phyloP scores from a whole-genome alignment of 345 rosid genomes.

The Geranium brycei region DNA sequence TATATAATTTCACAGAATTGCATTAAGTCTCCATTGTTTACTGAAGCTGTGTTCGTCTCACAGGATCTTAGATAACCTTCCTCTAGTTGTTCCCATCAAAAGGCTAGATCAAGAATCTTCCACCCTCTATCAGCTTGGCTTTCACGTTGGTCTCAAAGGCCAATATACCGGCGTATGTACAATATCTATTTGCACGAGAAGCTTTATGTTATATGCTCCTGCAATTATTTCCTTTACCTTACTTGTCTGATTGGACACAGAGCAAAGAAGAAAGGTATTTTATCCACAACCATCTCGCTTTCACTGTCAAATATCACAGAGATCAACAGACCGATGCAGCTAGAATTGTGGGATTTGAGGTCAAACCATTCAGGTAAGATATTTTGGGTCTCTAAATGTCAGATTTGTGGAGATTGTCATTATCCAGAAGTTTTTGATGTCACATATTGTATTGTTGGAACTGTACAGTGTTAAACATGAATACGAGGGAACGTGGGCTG shows the following conservation, averaged over 20 bases:
- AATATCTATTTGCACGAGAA: slow-evolving; percentile 1
- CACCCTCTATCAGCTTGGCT: slow-evolving; percentile 74
- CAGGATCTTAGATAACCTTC: slow-evolving; percentile 98
- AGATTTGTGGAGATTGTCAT: not conserved
- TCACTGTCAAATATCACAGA: slow-evolving; percentile 75
- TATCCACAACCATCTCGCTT: slow-evolving; percentile 80
- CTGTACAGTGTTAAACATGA: slow-evolving; percentile 61
- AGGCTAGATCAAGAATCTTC: slow-evolving; percentile 61
- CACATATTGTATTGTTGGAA: not conserved
- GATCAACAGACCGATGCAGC: slow-evolving; percentile 63
- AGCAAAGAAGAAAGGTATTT: slow-evolving; percentile 78
- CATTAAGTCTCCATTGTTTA: slow-evolving; percentile 3
- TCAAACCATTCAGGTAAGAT: slow-evolving; percentile 71
- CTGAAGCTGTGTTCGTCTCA: slow-evolving; percentile 14
- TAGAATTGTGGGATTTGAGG: slow-evolving; percentile 96
- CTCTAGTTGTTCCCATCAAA: slow-evolving; percentile 70
- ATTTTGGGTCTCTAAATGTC: slow-evolving; percentile 6
- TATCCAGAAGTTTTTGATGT: not conserved
- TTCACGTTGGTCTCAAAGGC: slow-evolving; percentile 84
- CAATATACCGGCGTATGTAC: slow-evolving; percentile 70
- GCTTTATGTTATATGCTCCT: slow-evolving; percentile 5
- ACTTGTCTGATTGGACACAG: slow-evolving; percentile 25
- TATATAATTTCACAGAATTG: not conserved
- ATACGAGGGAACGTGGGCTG: slow-evolving; percentile 68
- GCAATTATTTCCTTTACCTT: slow-evolving; percentile 9